Evolutionary conservation across 2,329 filamentous ascomycete genomes (phyloP).

Genomic region (Sclerotinia subarctica): DNA sequence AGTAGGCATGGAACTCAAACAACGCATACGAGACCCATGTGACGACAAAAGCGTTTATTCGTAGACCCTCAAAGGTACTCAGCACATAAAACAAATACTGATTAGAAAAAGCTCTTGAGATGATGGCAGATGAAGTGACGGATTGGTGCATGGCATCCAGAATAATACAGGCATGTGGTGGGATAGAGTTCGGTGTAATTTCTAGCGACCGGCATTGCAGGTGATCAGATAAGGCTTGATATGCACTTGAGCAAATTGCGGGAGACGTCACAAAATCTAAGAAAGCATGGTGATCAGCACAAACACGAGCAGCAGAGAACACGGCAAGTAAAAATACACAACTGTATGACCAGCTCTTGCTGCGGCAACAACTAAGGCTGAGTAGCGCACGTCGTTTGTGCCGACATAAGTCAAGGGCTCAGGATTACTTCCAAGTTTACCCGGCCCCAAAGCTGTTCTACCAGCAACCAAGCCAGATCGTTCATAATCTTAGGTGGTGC

Average conservation of each 20-base stretch:
- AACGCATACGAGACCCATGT: neutral
- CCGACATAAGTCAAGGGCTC: slow-evolving; percentile 44
- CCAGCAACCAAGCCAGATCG: slow-evolving; percentile 19
- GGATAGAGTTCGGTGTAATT: neutral
- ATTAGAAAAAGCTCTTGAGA: neutral
- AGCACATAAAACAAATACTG: neutral
- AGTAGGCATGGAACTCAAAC: neutral
- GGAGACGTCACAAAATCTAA: neutral
- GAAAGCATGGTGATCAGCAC: slow-evolving; percentile 41
- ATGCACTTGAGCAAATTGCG: neutral
- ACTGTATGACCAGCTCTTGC: neutral
- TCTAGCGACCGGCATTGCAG: neutral
- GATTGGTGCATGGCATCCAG: neutral
- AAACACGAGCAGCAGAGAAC: neutral
- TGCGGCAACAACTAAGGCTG: neutral
- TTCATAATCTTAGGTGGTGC: neutral
- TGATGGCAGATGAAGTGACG: neutral
- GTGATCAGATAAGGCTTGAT: neutral
- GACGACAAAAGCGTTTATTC: neutral
- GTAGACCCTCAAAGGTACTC: neutral
- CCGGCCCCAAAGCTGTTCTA: neutral
- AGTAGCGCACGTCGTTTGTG: neutral
- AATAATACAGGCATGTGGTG: neutral
- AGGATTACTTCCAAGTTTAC: slow-evolving; percentile 36
- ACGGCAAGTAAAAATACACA: neutral